phyloP scores from a whole-genome alignment of 208 protist species.

The Blechomonas ayalai region DNA sequence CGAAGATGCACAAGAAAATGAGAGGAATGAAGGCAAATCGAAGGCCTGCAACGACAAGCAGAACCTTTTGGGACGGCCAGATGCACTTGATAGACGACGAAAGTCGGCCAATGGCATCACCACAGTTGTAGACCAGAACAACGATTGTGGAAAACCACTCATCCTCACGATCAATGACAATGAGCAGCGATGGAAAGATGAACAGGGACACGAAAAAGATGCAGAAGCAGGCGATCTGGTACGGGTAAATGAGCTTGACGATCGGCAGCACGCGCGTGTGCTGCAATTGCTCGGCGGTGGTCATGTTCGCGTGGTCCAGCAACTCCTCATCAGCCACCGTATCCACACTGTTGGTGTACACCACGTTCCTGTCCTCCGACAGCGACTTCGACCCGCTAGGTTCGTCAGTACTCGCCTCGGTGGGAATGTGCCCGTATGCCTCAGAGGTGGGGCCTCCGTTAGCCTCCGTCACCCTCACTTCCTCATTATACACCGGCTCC shows the following conservation, averaged over 20 bases:
- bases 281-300: conserved; percentile 48
- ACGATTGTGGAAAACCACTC: conserved; percentile 79
- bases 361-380: conserved; percentile 5
- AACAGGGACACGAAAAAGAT: conserved; percentile 72
- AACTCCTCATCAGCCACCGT: conserved; percentile 10
- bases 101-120: conserved; percentile 61
- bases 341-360: conserved; percentile 2
- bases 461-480: conserved; percentile 5
- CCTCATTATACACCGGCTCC: conserved; percentile 1
- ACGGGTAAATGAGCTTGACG: conserved; percentile 51
- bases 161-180: conserved; percentile 47
- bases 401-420: conserved; percentile 7
- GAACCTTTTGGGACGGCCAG: conserved; percentile 35
- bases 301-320: conserved; percentile 36
- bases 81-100: conserved; percentile 35
- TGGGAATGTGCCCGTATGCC: conserved; percentile 16
- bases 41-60: conserved; percentile 23
- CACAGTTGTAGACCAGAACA: conserved; percentile 78
- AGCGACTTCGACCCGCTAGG: conserved; percentile 12
- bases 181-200: conserved; percentile 68
- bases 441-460: background rate
- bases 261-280: conserved; percentile 40
- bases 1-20: conserved; percentile 76
- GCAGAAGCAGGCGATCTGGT: conserved; percentile 52
- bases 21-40: conserved; percentile 63